Conservation (phyloP, 129 eudicot genomes). For the Rutidosis leptorrhynchoides region DNA sequence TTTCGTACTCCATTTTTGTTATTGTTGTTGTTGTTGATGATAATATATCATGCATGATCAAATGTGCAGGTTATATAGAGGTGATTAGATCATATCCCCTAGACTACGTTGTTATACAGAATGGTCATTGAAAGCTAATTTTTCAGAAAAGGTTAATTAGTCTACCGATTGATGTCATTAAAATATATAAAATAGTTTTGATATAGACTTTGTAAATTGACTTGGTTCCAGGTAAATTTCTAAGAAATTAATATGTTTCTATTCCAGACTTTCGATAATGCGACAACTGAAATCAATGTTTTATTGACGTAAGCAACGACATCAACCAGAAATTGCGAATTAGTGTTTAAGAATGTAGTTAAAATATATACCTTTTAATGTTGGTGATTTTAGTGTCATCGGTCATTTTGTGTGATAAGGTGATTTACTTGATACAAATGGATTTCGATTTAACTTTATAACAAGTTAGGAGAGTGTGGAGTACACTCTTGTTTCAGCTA, state of each 20-base stretch:
- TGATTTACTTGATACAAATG: no score
- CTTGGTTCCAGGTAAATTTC: conserved; percentile 12
- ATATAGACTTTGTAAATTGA: background rate
- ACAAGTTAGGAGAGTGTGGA: no score
- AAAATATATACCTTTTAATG: no score
- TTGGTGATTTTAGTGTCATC: no score
- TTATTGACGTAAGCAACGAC: no score
- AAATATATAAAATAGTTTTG: background rate
- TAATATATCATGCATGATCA: conserved; percentile 10
- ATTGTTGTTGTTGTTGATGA: no score
- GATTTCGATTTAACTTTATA: no score
- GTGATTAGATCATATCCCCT: conserved; percentile 7
- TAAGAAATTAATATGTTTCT: background rate
- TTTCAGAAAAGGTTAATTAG: background rate
- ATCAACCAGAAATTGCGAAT: no score
- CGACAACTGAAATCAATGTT: background rate
- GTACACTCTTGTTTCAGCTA: no score
- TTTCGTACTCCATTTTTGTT: background rate
- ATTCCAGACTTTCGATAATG: background rate
- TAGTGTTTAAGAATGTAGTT: no score
- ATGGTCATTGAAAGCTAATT: background rate
- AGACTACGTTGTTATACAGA: background rate
- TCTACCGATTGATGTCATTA: background rate
- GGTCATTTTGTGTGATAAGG: no score
- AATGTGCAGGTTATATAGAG: conserved; percentile 14